phyloP scores from a whole-genome alignment of 2,329 filamentous ascomycete genomes.

The Chaetoscypha palmicola region DNA sequence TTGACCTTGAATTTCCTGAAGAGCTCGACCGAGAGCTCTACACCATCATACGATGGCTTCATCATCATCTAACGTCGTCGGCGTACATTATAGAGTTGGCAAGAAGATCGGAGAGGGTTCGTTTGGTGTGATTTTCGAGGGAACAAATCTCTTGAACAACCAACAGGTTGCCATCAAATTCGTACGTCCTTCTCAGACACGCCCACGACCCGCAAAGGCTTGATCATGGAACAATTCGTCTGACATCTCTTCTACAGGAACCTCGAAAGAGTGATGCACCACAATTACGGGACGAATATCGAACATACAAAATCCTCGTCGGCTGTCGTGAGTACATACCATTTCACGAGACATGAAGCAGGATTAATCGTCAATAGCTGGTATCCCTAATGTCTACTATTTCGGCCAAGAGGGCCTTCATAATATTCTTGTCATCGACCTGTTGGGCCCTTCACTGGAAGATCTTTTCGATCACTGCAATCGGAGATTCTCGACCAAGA shows the following conservation, averaged over 20 bases:
- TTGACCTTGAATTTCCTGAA: conserved; percentile 15
- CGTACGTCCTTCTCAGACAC: no score
- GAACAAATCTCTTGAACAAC: conserved; percentile 96
- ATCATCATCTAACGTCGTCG: conserved; percentile 78
- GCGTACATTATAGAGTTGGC: conserved; percentile 96
- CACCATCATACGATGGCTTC: conserved; percentile 26
- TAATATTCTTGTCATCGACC: conserved; percentile 97
- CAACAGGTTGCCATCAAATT: conserved; percentile 99
- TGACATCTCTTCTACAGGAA: conserved; percentile 66
- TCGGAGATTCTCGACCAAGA: conserved; percentile 91
- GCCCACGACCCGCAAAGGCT: no score
- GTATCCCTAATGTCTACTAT: conserved; percentile 99
- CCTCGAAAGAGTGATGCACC: conserved; percentile 97
- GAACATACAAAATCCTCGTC: conserved; percentile 98
- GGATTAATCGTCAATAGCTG: conserved; percentile 54
- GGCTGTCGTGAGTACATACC: conserved; percentile 78
- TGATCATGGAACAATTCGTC: no score
- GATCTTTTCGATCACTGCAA: conserved; percentile 98
- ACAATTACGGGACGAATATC: conserved; percentile 94
- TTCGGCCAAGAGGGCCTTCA: conserved; percentile 97
- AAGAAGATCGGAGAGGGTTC: conserved; percentile 99
- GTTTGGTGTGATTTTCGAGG: conserved; percentile 98
- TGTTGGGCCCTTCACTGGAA: conserved; percentile 89
- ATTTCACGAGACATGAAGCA: conserved; percentile 8
- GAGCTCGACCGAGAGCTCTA: conserved; percentile 21